phyloP scores from a whole-genome alignment of 139 green algal species.

The Chlamydomonas sp. region DNA sequence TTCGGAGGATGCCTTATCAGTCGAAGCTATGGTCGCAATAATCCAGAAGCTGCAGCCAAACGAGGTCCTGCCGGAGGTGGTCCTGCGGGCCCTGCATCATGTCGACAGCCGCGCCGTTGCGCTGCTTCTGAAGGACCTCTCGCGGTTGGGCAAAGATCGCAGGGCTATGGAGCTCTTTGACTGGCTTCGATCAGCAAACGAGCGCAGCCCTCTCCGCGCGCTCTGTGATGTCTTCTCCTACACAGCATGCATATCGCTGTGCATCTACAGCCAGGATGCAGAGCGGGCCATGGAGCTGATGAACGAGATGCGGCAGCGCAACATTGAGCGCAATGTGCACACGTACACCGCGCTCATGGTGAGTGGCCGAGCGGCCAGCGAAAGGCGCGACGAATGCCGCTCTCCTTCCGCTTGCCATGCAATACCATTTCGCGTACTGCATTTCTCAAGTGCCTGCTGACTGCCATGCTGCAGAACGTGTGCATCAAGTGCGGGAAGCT shows the following conservation, averaged over 20 bases:
- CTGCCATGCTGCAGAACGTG: slow-evolving; percentile 54
- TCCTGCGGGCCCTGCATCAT: slow-evolving; percentile 73
- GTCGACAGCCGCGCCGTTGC: slow-evolving; percentile 79
- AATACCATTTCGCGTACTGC: too few species aligned
- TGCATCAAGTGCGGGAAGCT: slow-evolving; percentile 83
- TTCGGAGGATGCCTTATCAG: slow-evolving; percentile 46
- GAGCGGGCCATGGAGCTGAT: slow-evolving; percentile 80
- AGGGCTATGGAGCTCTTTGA: slow-evolving; percentile 86
- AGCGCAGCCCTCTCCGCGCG: slow-evolving; percentile 54
- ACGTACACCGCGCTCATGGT: slow-evolving; percentile 86
- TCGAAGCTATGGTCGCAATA: slow-evolving; percentile 57
- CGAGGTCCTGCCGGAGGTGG: slow-evolving; percentile 62
- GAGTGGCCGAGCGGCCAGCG: not conserved
- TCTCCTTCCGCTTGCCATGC: too few species aligned
- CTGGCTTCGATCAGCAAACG: slow-evolving; percentile 66
- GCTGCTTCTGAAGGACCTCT: slow-evolving; percentile 84
- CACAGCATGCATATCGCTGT: slow-evolving; percentile 85
- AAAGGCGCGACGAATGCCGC: not conserved
- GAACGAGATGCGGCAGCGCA: slow-evolving; percentile 71
- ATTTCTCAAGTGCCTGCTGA: not conserved
- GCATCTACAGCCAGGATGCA: slow-evolving; percentile 77
- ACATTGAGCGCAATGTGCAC: slow-evolving; percentile 84
- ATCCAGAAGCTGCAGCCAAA: slow-evolving; percentile 45
- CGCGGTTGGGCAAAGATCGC: slow-evolving; percentile 58
- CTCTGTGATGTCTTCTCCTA: slow-evolving; percentile 88